Conservation (phyloP, 768 basidiomycete genomes). For the Roridomyces roridus region DNA sequence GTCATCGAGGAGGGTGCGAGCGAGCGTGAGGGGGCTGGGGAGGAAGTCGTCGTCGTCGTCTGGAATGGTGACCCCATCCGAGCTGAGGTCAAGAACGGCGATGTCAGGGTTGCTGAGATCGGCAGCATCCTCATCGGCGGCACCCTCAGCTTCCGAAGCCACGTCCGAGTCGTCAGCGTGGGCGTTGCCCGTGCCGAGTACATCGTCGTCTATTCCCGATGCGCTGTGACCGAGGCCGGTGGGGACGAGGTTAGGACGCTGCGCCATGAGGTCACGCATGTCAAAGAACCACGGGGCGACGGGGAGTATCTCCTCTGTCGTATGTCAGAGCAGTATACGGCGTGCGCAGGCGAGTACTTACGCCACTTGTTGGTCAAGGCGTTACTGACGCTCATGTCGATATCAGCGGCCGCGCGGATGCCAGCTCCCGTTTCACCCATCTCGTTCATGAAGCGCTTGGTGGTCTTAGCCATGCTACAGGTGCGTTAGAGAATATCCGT, state of each 20-base stretch:
- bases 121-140: neutral
- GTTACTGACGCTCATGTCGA: neutral
- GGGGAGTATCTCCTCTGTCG: neutral
- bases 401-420: neutral
- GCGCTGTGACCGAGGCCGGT: neutral
- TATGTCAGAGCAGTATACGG: too few relatives aligned
- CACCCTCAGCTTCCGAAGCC: neutral
- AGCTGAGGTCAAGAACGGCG: too few relatives aligned
- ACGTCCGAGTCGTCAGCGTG: neutral
- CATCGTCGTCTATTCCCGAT: neutral
- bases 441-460: neutral
- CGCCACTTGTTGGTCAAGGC: neutral
- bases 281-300: conserved; percentile 4
- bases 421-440: conserved; percentile 4
- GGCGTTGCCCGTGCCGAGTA: neutral
- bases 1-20: too few relatives aligned
- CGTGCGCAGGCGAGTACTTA: neutral
- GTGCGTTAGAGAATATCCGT: neutral
- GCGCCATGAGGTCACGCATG: neutral
- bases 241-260: conserved; percentile 2
- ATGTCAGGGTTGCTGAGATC: too few relatives aligned
- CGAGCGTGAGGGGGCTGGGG: too few relatives aligned
- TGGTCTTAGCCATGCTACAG: neutral
- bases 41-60: too few relatives aligned
- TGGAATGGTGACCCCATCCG: too few relatives aligned